A percentile compares a stretch with the other conserved stretches of the same genome.
Evolutionary conservation across 768 basidiomycete genomes (phyloP).

Genomic region (Tephrocybe sp.): DNA sequence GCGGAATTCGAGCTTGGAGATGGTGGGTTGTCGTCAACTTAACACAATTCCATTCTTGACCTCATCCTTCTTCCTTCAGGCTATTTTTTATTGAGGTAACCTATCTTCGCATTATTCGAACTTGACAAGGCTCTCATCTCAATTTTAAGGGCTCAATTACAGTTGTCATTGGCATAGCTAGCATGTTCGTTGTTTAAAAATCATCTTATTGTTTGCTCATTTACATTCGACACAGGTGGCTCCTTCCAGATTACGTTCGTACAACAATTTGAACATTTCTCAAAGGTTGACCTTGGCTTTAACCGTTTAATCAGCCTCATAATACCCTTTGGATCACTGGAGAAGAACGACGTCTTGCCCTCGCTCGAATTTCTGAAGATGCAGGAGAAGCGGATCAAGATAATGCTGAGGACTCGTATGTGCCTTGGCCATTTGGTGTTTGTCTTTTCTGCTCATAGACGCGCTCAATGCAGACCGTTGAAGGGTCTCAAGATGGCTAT

Average conservation of each 20-base stretch:
- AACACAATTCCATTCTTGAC: neutral
- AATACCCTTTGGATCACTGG: constrained; percentile 62
- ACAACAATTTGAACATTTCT: neutral
- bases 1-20: constrained; percentile 70
- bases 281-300: neutral
- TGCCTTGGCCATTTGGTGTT: constrained; percentile 8
- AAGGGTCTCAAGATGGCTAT: constrained; percentile 56
- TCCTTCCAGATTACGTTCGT: constrained; percentile 59
- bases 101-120: neutral
- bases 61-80: constrained; percentile 33
- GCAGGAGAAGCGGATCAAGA: constrained; percentile 68
- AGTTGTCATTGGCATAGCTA: constrained; percentile 53
- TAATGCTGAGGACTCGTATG: constrained; percentile 56
- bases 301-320: constrained; percentile 43
- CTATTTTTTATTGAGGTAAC: constrained; percentile 68
- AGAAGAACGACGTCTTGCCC: constrained; percentile 56
- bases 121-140: neutral
- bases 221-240: constrained; percentile 37
- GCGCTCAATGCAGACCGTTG: constrained; percentile 34
- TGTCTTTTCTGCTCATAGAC: too few relatives aligned
- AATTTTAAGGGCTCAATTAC: constrained; percentile 59
- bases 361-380: constrained; percentile 66
- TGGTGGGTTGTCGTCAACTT: constrained; percentile 41
- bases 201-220: neutral
- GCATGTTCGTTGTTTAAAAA: constrained; percentile 40